phyloP scores from a whole-genome alignment of 2,329 filamentous ascomycete species.

The Thelonectria blattea region DNA sequence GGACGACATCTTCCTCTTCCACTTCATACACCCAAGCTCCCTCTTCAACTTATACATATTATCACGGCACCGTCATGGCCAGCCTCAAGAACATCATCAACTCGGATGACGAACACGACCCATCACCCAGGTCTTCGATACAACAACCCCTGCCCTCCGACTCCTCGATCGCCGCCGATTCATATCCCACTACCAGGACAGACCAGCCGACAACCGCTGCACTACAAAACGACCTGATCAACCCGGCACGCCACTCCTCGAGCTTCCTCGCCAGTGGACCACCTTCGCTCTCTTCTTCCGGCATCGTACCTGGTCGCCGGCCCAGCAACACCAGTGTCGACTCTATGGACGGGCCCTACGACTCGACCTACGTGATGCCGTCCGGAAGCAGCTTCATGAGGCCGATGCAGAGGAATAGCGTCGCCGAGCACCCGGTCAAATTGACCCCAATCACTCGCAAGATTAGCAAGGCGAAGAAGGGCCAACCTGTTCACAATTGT shows the following conservation, averaged over 20 bases:
- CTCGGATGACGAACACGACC: slow-evolving; percentile 56
- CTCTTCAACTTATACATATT: slow-evolving; percentile 46
- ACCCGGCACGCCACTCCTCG: slow-evolving; percentile 40
- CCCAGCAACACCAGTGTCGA: slow-evolving; percentile 56
- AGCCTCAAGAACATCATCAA: slow-evolving; percentile 65
- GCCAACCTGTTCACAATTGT: slow-evolving; percentile 62
- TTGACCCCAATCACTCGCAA: slow-evolving; percentile 63
- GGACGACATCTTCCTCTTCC: slow-evolving; percentile 38
- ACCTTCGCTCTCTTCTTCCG: slow-evolving; percentile 34
- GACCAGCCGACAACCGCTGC: slow-evolving; percentile 40
- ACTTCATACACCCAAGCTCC: slow-evolving; percentile 43
- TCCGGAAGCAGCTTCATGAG: slow-evolving; percentile 45
- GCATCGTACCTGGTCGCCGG: slow-evolving; percentile 43
- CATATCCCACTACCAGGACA: slow-evolving; percentile 47
- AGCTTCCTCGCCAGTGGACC: slow-evolving; percentile 34
- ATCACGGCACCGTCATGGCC: slow-evolving; percentile 55
- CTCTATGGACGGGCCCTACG: slow-evolving; percentile 53
- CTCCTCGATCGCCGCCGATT: slow-evolving; percentile 45
- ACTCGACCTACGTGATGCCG: slow-evolving; percentile 33
- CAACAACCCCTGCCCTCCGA: slow-evolving; percentile 37
- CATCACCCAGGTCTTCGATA: slow-evolving; percentile 52
- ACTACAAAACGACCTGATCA: slow-evolving; percentile 45
- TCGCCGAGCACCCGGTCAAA: slow-evolving; percentile 52
- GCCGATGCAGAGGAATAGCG: slow-evolving; percentile 45
- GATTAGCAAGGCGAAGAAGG: slow-evolving; percentile 65